Conservation (phyloP, 2,329 filamentous ascomycete genomes). For the Epichloe gansuensis region DNA sequence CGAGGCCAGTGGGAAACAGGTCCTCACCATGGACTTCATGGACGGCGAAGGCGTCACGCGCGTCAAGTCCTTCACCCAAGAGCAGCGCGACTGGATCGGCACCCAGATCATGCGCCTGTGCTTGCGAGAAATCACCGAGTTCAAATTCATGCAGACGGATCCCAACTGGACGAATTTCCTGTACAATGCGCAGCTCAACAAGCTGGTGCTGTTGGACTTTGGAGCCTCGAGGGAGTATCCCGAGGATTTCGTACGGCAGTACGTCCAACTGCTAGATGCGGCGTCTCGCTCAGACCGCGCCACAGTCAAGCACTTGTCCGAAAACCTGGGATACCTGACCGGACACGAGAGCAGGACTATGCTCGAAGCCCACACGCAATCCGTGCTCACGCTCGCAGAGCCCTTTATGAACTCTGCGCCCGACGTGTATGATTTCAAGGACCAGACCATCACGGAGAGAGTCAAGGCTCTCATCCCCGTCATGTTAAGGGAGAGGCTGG, state of each 20-base stretch:
- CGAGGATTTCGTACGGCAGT: constrained; percentile 62
- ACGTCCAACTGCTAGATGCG: constrained; percentile 67
- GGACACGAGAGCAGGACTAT: constrained; percentile 76
- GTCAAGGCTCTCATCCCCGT: constrained; percentile 79
- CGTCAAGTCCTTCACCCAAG: constrained; percentile 59
- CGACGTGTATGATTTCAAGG: constrained; percentile 77
- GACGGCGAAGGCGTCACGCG: constrained; percentile 76
- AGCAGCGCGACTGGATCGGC: constrained; percentile 89
- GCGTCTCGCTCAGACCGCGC: constrained; percentile 58
- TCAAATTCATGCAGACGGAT: constrained; percentile 97
- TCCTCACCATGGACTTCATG: constrained; percentile 90
- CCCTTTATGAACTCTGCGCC: constrained; percentile 70
- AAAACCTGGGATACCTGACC: constrained; percentile 78
- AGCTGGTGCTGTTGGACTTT: constrained; percentile 88
- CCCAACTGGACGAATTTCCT: constrained; percentile 99
- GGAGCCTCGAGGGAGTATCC: constrained; percentile 84
- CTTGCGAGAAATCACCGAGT: constrained; percentile 84
- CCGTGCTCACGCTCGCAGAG: constrained; percentile 80
- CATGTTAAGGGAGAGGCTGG: constrained; percentile 80
- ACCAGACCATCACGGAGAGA: constrained; percentile 93
- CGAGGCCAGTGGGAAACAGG: constrained; percentile 72
- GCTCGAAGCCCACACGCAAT: constrained; percentile 81
- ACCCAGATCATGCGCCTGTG: constrained; percentile 86
- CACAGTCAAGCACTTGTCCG: constrained; percentile 53
- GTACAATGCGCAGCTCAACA: constrained; percentile 59